A percentile compares a stretch with the other conserved stretches of the same genome.
Evolutionary conservation across 1,139 yeast genomes (phyloP).

Genomic region (Suhomyces bolitotheri): DNA sequence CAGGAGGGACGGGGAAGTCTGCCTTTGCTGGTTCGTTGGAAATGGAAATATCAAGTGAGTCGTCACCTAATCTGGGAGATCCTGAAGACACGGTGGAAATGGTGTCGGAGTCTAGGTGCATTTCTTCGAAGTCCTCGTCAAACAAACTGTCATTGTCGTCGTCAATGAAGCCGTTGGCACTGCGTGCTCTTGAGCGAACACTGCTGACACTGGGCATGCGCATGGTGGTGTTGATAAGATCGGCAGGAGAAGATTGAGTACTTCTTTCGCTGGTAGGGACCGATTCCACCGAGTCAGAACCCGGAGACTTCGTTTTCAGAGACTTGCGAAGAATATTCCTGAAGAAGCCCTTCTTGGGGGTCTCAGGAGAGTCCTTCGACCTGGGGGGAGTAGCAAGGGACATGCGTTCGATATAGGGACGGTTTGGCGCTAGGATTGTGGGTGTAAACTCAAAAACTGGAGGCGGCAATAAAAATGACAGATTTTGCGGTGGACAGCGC

Average conservation of each 20-base stretch:
- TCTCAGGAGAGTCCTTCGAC: slow-evolving; percentile 7
- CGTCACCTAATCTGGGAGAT: slow-evolving; percentile 2
- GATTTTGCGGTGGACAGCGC: too few relatives aligned
- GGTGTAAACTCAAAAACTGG: too few relatives aligned
- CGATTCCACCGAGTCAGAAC: slow-evolving; percentile 4
- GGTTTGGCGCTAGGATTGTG: too few relatives aligned
- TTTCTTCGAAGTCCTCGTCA: slow-evolving; percentile 14
- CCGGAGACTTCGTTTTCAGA: slow-evolving; percentile 1
- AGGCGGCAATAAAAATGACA: too few relatives aligned
- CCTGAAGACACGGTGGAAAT: slow-evolving; percentile 3
- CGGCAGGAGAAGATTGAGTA: slow-evolving; percentile 1
- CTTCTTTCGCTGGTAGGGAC: background rate
- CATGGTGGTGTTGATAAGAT: background rate
- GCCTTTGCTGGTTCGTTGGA: slow-evolving; percentile 8
- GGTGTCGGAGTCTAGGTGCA: slow-evolving; percentile 2
- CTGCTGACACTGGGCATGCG: slow-evolving; percentile 4
- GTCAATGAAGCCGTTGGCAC: slow-evolving; percentile 14
- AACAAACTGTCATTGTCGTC: slow-evolving; percentile 15
- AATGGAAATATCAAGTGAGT: slow-evolving; percentile 6
- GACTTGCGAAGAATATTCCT: slow-evolving; percentile 18
- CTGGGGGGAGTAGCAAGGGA: slow-evolving; percentile 9
- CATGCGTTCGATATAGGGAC: background rate
- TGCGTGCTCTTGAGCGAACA: slow-evolving; percentile 6
- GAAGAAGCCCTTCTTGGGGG: slow-evolving; percentile 18
- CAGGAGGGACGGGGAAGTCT: slow-evolving; percentile 9